Conservation (phyloP, 164 flowering plant species). For the Echeveria elegans region DNA sequence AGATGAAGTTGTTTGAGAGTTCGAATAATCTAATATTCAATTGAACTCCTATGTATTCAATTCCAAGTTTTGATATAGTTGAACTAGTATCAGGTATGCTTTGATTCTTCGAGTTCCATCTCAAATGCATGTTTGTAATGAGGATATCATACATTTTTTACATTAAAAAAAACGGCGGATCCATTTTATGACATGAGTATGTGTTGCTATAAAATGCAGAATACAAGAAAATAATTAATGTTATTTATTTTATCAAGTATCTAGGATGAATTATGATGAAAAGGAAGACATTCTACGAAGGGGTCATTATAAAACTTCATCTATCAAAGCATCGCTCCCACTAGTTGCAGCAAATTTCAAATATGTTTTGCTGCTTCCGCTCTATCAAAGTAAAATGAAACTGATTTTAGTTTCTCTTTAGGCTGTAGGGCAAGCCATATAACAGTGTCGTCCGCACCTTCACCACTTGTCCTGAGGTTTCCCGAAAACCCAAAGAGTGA, state of each 20-base stretch:
- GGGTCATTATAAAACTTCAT: slow-evolving; percentile 34
- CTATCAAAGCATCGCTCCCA: slow-evolving; percentile 44
- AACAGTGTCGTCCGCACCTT: slow-evolving; percentile 12
- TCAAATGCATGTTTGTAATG: slow-evolving; percentile 16
- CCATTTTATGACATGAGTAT: too few relatives aligned
- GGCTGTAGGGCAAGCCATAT: not conserved
- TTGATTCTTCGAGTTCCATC: not conserved
- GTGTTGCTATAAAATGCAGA: too few relatives aligned
- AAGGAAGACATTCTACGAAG: slow-evolving; percentile 36
- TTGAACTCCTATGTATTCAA: not conserved
- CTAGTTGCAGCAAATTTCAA: slow-evolving; percentile 51
- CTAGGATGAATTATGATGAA: slow-evolving; percentile 16
- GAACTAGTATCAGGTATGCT: not conserved
- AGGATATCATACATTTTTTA: slow-evolving; percentile 54
- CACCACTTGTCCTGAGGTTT: slow-evolving; percentile 65
- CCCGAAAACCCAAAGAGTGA: slow-evolving; percentile 46
- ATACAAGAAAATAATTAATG: too few relatives aligned
- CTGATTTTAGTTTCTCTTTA: not conserved
- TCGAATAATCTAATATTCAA: not conserved
- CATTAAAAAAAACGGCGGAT: too few relatives aligned
- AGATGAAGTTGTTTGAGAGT: not conserved
- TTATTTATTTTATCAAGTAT: too few relatives aligned
- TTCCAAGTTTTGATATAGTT: not conserved
- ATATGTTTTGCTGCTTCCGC: slow-evolving; percentile 79
- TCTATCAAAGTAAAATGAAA: slow-evolving; percentile 32